Conservation (phyloP, 2,329 filamentous ascomycete species). For the Chaetothyriales sp. region DNA sequence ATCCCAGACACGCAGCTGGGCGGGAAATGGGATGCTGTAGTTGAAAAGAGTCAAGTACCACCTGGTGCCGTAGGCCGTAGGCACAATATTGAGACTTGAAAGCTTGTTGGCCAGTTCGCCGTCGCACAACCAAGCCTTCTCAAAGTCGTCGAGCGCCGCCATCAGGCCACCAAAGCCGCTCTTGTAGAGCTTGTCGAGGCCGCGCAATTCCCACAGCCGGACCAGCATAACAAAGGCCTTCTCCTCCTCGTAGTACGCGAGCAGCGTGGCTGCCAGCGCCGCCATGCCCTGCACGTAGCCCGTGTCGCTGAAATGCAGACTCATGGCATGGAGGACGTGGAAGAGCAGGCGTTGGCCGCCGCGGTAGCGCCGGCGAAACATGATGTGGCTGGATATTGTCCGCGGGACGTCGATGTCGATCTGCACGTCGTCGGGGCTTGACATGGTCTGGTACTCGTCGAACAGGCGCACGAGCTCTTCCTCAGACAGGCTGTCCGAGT, state of each 20-base stretch:
- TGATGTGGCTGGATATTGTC: conserved; percentile 89
- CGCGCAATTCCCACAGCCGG: conserved; percentile 80
- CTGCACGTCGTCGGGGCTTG: conserved; percentile 82
- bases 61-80: conserved; percentile 85
- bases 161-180: conserved; percentile 77
- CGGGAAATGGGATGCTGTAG: conserved; percentile 84
- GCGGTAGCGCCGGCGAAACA: conserved; percentile 85
- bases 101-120: conserved; percentile 70
- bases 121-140: conserved; percentile 63
- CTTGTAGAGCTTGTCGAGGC: conserved; percentile 70
- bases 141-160: conserved; percentile 72
- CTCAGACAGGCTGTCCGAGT: conserved; percentile 49
- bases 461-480: conserved; percentile 60
- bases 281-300: conserved; percentile 99
- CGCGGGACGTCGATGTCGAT: conserved; percentile 94
- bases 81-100: conserved; percentile 65
- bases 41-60: conserved; percentile 99
- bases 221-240: conserved; percentile 90
- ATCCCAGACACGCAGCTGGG: conserved; percentile 93
- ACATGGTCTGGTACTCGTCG: conserved; percentile 55
- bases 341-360: conserved; percentile 88
- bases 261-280: conserved; percentile 73
- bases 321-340: conserved; percentile 79
- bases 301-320: conserved; percentile 76
- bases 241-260: conserved; percentile 96